Percentiles rank a stretch among this genome's conserved stretches.
phyloP scores from a whole-genome alignment of 164 flowering plant species.

The Chimonanthus salicifolius region DNA sequence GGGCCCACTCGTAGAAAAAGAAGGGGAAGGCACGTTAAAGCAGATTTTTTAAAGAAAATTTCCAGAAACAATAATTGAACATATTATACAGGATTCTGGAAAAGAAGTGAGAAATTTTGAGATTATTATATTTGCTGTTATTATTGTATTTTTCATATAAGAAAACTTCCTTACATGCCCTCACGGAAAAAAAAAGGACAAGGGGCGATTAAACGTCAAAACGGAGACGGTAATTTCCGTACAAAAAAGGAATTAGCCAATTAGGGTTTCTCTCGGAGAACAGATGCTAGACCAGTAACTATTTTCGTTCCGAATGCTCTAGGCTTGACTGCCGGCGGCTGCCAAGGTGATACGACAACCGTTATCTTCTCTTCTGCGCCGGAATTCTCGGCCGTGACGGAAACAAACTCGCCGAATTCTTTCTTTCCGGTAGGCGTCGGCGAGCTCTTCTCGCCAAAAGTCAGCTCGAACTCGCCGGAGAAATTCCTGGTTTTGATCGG shows the following conservation, averaged over 20 bases:
- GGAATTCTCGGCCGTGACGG: conserved; percentile 17
- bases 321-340: conserved; percentile 49
- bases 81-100: too few species aligned
- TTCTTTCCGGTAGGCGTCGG: not conserved
- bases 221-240: not conserved
- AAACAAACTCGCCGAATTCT: conserved; percentile 10
- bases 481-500: conserved; percentile 10
- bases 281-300: conserved; percentile 64
- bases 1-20: too few species aligned
- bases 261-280: conserved; percentile 42
- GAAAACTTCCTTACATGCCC: conserved; percentile 2
- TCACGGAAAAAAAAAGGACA: not conserved
- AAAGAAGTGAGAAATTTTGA: not conserved
- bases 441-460: conserved; percentile 11
- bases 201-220: conserved; percentile 1
- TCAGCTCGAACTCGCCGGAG: conserved; percentile 22
- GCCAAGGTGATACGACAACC: conserved; percentile 31
- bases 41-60: too few species aligned
- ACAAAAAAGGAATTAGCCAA: not conserved
- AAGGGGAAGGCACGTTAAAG: too few species aligned
- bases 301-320: conserved; percentile 38
- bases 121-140: not conserved
- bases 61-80: too few species aligned
- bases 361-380: conserved; percentile 21
- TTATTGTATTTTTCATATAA: not conserved